Conservation (phyloP, 2,329 filamentous ascomycete species). For the Ramichloridium luteum region DNA sequence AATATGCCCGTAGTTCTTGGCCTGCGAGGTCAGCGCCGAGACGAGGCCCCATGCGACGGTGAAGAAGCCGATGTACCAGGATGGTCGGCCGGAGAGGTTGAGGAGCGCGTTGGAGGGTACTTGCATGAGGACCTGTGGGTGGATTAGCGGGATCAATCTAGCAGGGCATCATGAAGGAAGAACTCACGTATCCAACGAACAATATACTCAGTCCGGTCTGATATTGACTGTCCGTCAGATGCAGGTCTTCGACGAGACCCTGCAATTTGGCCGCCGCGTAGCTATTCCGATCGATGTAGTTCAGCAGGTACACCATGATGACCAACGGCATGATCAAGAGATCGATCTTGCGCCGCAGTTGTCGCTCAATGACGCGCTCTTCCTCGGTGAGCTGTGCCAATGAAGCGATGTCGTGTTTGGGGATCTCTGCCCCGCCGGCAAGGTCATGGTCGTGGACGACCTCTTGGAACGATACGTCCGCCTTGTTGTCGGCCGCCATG, state of each 20-base stretch:
- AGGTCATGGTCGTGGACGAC: slow-evolving; percentile 18
- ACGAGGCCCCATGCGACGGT: slow-evolving; percentile 67
- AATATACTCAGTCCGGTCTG: slow-evolving; percentile 48
- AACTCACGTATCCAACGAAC: slow-evolving; percentile 46
- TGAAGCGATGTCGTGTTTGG: slow-evolving; percentile 15
- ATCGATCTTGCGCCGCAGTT: slow-evolving; percentile 60
- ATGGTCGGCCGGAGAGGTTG: slow-evolving; percentile 49
- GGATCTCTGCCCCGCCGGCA: slow-evolving; percentile 7
- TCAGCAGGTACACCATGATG: slow-evolving; percentile 45
- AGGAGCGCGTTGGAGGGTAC: slow-evolving; percentile 61
- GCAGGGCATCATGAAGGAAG: neutral
- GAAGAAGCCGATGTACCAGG: slow-evolving; percentile 55
- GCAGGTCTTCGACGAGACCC: slow-evolving; percentile 50
- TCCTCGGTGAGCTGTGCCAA: slow-evolving; percentile 21
- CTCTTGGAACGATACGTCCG: slow-evolving; percentile 15
- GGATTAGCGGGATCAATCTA: neutral
- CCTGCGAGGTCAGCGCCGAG: slow-evolving; percentile 36
- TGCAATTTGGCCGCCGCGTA: slow-evolving; percentile 55
- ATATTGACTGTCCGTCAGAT: slow-evolving; percentile 47
- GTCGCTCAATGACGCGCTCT: slow-evolving; percentile 36
- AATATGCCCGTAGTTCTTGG: slow-evolving; percentile 17
- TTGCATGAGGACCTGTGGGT: slow-evolving; percentile 24
- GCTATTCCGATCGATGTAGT: slow-evolving; percentile 37
- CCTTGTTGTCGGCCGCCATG: slow-evolving; percentile 10
- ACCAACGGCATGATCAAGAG: slow-evolving; percentile 55